A percentile compares a stretch with the other conserved stretches of the same genome.
These are phyloP conservation scores for Murraya koenigii DNA, from an alignment of 345 rosid genomes.

Conservation along the genomic window DNA sequence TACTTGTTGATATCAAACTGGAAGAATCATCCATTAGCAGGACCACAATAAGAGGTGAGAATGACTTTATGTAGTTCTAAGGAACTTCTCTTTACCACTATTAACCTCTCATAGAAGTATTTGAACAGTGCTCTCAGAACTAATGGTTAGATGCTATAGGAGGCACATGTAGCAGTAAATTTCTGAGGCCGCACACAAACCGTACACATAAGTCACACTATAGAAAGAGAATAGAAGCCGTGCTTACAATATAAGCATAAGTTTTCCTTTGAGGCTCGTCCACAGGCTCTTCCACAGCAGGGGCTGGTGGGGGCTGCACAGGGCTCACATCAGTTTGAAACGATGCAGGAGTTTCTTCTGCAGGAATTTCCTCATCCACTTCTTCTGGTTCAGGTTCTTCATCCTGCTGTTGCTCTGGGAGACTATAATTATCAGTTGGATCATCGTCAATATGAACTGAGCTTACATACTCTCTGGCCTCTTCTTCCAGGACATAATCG, in stretches of 20 bases:
- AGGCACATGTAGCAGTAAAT: not conserved
- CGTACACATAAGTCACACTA: not conserved
- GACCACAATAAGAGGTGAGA: not conserved
- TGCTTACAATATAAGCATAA: slow-evolving; percentile 86
- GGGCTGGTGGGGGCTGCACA: slow-evolving; percentile 44
- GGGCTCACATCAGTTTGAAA: slow-evolving; percentile 39
- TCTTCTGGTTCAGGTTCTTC: slow-evolving; percentile 60
- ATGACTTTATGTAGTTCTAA: not conserved
- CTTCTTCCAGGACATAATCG: slow-evolving; percentile 75
- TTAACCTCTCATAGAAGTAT: not conserved
- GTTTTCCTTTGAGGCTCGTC: slow-evolving; percentile 73
- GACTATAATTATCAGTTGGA: slow-evolving; percentile 58
- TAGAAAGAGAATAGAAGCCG: not conserved
- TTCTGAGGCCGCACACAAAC: not conserved
- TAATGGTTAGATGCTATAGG: not conserved
- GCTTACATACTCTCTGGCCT: slow-evolving; percentile 63
- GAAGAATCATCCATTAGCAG: not conserved
- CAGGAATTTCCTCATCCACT: slow-evolving; percentile 57
- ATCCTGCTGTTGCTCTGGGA: slow-evolving; percentile 58
- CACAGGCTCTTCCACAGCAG: slow-evolving; percentile 52
- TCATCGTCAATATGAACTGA: slow-evolving; percentile 74
- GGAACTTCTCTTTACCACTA: not conserved
- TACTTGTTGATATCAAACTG: not conserved
- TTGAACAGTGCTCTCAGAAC: not conserved
- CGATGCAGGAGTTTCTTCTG: slow-evolving; percentile 44